Percentiles rank a stretch among this genome's conserved stretches.
Conservation (phyloP, 2,329 filamentous ascomycete genomes). For the Fusarium oligoseptatum region DNA sequence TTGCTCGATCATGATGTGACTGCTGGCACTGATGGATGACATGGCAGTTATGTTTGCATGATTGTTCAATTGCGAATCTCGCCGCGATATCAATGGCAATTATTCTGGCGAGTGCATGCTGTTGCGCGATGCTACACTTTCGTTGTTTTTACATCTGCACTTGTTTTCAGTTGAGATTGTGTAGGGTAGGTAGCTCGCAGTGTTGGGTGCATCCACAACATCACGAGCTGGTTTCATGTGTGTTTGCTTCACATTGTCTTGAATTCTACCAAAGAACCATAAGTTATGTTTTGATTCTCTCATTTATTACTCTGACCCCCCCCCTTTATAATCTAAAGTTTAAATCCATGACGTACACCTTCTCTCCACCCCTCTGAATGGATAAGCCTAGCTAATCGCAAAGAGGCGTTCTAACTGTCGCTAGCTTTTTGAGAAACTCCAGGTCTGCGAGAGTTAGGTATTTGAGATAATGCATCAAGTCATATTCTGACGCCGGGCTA, state of each 20-base stretch:
- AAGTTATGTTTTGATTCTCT: too few relatives aligned
- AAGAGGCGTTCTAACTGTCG: too few relatives aligned
- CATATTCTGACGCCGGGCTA: too few relatives aligned
- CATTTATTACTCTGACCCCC: too few relatives aligned
- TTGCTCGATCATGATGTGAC: neutral
- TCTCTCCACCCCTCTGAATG: too few relatives aligned
- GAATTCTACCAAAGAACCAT: neutral
- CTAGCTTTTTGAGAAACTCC: too few relatives aligned
- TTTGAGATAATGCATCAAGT: too few relatives aligned
- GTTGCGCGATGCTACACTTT: neutral
- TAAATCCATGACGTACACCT: too few relatives aligned
- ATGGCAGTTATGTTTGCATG: neutral
- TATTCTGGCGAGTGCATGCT: neutral
- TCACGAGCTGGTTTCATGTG: neutral
- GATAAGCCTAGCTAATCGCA: too few relatives aligned
- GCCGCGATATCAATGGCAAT: accelerated
- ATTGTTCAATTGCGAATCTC: accelerated
- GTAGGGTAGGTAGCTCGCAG: neutral
- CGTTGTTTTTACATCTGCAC: neutral
- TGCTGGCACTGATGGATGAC: too few relatives aligned
- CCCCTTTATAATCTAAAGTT: too few relatives aligned
- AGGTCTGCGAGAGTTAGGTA: too few relatives aligned
- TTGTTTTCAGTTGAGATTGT: neutral
- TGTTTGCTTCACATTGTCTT: neutral
- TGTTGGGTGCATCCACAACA: neutral